Evolutionary conservation across 2,329 filamentous ascomycete genomes (phyloP), one percentile per base, ranked within the genome.

Genomic region (Verruconis gallopava): DNA sequence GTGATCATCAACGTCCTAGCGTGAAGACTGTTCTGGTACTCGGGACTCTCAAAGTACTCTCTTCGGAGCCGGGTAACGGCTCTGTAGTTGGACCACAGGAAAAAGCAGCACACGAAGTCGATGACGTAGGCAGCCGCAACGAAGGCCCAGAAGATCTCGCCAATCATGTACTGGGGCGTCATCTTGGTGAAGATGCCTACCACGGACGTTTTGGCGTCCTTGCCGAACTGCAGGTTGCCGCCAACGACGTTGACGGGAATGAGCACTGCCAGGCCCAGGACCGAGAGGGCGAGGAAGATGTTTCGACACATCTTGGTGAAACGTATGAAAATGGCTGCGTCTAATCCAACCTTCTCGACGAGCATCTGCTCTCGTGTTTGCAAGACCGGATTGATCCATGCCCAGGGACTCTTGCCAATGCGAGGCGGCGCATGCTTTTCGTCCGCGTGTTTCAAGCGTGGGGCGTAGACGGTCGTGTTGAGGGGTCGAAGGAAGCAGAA

Each of bases 401-500:
- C 79, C 57, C 93, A 86, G 6, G 89, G 66, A n/a, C 84, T 81
- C 55, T 81, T 93, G 43, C 82, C 84, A 53, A 96, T 72, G 1
- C 82, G 77, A 11, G 91, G 91, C 14, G 89, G 91, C 6, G 83
- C 76, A 65, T 94, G 86, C 61, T 81, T 85, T 51, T 85, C 78
- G 59, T 96, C 89, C 57, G 85, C 82, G 67, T 95, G 81, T 59
- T 93, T 93, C 38, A 93, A 70, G 58, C 93, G 89, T 32, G 91
- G 91, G 3, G 91, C 88, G 63, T 98, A 98, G 37, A 98, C 85
- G 51, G 89, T 75, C 43, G 80, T 81, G 61, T 96, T 89, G 61
- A 88, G 86, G 4, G 91, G 91, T 46, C 91, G 83, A 43, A 96
- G 69, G 52, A 95, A 67, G 48, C 85, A 94, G 70, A 96, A 98